phyloP scores from a whole-genome alignment of 345 rosid species.

The Mallotus nudiflorus region DNA sequence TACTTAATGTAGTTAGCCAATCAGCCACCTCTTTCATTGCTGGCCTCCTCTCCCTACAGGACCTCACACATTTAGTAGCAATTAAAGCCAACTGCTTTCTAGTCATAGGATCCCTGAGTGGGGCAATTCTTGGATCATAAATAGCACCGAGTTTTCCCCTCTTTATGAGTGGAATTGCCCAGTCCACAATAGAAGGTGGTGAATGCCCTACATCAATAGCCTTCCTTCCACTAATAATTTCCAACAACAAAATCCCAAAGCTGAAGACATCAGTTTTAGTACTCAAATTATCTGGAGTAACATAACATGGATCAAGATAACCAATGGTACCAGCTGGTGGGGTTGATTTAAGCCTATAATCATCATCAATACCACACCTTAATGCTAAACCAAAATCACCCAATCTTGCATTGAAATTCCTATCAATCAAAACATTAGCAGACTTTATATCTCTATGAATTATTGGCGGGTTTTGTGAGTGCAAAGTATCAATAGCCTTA shows the following conservation, averaged over 20 bases:
- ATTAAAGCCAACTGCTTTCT: constrained; percentile 81
- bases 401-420: constrained; percentile 79
- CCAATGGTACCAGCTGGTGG: constrained; percentile 99
- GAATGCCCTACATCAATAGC: constrained; percentile 90
- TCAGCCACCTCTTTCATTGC: constrained; percentile 80
- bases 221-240: constrained; percentile 91
- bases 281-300: constrained; percentile 93
- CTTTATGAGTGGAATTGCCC: constrained; percentile 90
- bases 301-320: constrained; percentile 92
- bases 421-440: constrained; percentile 94
- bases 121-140: constrained; percentile 69
- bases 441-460: constrained; percentile 95
- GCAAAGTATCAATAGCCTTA: constrained; percentile 72
- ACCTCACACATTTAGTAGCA: constrained; percentile 93
- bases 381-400: constrained; percentile 96
- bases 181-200: constrained; percentile 89
- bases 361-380: constrained; percentile 77
- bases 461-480: constrained; percentile 73
- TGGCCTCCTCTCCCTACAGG: constrained; percentile 95
- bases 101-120: constrained; percentile 63
- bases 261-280: constrained; percentile 96
- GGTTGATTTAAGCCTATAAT: constrained; percentile 65
- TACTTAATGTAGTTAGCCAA: constrained; percentile 71
- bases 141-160: constrained; percentile 80
- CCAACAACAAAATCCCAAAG: constrained; percentile 91